phyloP scores from a whole-genome alignment of 2,329 filamentous ascomycete genomes.

The Colletotrichum navitas region DNA sequence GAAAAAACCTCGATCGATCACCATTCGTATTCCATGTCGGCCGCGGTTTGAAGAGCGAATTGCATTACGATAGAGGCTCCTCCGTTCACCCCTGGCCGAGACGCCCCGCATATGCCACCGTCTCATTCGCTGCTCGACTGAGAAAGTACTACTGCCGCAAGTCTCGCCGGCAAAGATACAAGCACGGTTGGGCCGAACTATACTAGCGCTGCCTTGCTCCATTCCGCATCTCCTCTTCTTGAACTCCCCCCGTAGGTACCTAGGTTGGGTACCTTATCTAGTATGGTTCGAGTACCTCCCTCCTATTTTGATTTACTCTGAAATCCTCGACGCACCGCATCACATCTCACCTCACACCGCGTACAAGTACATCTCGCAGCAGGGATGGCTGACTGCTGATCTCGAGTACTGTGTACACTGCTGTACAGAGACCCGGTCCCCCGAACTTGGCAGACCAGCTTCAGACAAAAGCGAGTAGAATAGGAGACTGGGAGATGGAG shows the following conservation, averaged over 20 bases:
- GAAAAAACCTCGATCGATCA: conserved; percentile 39
- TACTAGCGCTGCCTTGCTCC: conserved; percentile 18
- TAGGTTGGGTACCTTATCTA: not conserved
- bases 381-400: not conserved
- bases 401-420: conserved; percentile 3
- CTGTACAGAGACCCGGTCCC: not conserved
- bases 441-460: conserved; percentile 21
- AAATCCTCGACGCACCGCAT: not conserved
- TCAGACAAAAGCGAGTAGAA: conserved; percentile 1
- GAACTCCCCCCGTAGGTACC: not conserved
- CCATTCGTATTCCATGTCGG: conserved; percentile 38
- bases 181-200: conserved; percentile 25
- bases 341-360: not conserved
- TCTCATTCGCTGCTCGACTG: conserved; percentile 20
- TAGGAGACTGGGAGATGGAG: not conserved
- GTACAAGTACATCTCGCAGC: conserved; percentile 10
- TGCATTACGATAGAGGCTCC: conserved; percentile 29
- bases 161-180: conserved; percentile 15
- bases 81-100: conserved; percentile 12
- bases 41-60: conserved; percentile 22
- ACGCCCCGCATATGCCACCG: not conserved
- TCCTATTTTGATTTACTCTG: not conserved
- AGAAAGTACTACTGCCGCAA: conserved; percentile 26
- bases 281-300: not conserved
- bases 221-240: not conserved